Conservation (phyloP, 2,329 filamentous ascomycete species). For the Orbilia brochopaga region DNA sequence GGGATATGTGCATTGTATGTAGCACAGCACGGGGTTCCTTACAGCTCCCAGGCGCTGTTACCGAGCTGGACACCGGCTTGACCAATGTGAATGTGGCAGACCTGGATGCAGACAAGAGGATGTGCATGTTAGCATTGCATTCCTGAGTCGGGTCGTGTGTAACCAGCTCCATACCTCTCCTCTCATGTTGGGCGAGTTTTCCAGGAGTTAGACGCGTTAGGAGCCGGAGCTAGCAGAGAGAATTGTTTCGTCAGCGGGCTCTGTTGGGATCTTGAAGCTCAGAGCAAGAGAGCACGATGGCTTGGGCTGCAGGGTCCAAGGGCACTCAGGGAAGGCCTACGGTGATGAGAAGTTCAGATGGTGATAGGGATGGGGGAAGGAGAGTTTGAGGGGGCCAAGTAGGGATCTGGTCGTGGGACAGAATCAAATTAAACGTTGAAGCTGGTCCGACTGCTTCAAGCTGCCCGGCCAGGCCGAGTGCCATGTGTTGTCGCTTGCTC, state of each 20-base stretch:
- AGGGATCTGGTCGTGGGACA: not conserved
- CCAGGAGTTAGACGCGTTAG: conserved; percentile 38
- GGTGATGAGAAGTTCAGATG: conserved; percentile 1
- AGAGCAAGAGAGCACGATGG: not conserved
- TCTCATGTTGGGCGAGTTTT: conserved; percentile 46
- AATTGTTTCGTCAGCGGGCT: not conserved
- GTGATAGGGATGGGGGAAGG: not conserved
- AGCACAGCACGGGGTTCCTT: conserved; percentile 56
- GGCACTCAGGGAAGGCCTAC: conserved; percentile 1
- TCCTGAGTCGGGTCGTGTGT: not conserved
- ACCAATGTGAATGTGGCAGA: conserved; percentile 72
- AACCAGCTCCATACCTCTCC: conserved; percentile 29
- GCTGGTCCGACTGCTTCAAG: conserved; percentile 15
- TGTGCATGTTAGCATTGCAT: conserved; percentile 9
- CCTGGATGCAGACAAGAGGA: conserved; percentile 58
- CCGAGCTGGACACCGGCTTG: conserved; percentile 72
- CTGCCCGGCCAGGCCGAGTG: conserved; percentile 8
- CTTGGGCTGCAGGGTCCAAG: not conserved
- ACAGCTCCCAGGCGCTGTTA: conserved; percentile 74
- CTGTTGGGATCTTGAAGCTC: not conserved
- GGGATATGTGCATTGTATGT: conserved; percentile 19
- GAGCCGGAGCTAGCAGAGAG: conserved; percentile 13
- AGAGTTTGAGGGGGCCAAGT: conserved; percentile 38
- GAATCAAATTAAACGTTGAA: conserved; percentile 8
- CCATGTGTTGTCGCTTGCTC: conserved; percentile 27